Evolutionary conservation across 1,284 basidiomycete genomes (phyloP).

Genomic region (Lentinus polychrous): DNA sequence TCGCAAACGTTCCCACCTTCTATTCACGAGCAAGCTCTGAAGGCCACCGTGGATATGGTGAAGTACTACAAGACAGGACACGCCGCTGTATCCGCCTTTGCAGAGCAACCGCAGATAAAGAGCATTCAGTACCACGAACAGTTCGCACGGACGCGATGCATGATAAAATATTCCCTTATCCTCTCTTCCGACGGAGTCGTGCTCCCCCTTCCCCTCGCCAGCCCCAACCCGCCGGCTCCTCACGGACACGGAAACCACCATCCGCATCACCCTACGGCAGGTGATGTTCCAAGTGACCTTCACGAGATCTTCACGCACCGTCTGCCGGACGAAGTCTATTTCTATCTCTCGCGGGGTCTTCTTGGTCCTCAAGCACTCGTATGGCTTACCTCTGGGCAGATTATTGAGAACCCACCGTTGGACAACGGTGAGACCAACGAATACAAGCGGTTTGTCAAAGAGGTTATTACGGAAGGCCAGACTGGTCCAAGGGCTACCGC

Average conservation of each 20-base stretch:
- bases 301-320: conserved; percentile 95
- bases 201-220: conserved; percentile 79
- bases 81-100: conserved; percentile 70
- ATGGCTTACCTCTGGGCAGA: conserved; percentile 83
- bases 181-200: conserved; percentile 88
- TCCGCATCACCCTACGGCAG: conserved; percentile 65
- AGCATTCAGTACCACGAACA: conserved; percentile 75
- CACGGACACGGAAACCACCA: conserved; percentile 51
- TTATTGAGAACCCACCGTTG: conserved; percentile 85
- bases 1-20: conserved; percentile 84
- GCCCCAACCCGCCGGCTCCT: conserved; percentile 38
- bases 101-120: conserved; percentile 76
- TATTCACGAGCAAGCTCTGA: conserved; percentile 72
- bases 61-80: conserved; percentile 86
- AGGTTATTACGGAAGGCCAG: conserved; percentile 89
- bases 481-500: conserved; percentile 90
- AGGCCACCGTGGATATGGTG: conserved; percentile 83
- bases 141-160: conserved; percentile 85
- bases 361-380: conserved; percentile 83
- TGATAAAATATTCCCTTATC: conserved; percentile 91
- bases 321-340: conserved; percentile 95
- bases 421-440: conserved; percentile 94
- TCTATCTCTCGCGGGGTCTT: conserved; percentile 90
- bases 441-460: conserved; percentile 91
- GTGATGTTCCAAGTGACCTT: conserved; percentile 87